Evolutionary conservation across 345 rosid species (phyloP).

Genomic region (Salix suchowensis): DNA sequence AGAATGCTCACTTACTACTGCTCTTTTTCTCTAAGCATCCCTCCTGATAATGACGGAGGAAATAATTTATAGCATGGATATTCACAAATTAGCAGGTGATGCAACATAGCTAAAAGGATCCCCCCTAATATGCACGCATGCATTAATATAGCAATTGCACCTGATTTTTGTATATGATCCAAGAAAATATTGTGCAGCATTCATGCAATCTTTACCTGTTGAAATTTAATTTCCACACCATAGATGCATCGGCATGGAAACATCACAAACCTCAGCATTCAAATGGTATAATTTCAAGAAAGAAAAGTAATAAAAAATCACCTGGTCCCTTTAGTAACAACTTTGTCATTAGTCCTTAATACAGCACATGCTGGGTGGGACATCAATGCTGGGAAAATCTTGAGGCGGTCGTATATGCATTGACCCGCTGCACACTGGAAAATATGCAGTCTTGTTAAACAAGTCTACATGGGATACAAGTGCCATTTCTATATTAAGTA

Average conservation of each 20-base stretch:
- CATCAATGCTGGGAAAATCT: conserved; percentile 61
- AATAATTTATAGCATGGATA: too few species aligned
- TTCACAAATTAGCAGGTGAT: too few species aligned
- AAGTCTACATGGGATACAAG: conserved; percentile 1
- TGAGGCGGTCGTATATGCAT: conserved; percentile 61
- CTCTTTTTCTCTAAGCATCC: too few species aligned
- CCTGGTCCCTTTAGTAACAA: conserved; percentile 40
- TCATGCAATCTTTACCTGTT: conserved; percentile 3
- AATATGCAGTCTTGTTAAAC: neutral
- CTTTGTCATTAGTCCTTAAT: conserved; percentile 46
- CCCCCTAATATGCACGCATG: too few species aligned
- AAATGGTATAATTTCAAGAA: neutral
- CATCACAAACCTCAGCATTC: neutral
- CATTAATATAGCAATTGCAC: too few species aligned
- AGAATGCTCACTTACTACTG: too few species aligned
- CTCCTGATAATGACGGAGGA: too few species aligned
- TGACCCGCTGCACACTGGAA: conserved; percentile 76
- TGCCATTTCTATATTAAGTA: neutral
- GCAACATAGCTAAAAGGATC: too few species aligned
- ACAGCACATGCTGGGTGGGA: conserved; percentile 41
- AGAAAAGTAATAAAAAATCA: conserved; percentile 25
- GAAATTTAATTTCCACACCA: neutral
- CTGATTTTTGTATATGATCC: too few species aligned
- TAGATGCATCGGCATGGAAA: neutral
- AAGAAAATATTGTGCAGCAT: too few species aligned